Percentiles rank a stretch among this genome's conserved stretches.
Conservation (phyloP, 202 grass and related monocot genomes). For the Miscanthus sacchariflorus region DNA sequence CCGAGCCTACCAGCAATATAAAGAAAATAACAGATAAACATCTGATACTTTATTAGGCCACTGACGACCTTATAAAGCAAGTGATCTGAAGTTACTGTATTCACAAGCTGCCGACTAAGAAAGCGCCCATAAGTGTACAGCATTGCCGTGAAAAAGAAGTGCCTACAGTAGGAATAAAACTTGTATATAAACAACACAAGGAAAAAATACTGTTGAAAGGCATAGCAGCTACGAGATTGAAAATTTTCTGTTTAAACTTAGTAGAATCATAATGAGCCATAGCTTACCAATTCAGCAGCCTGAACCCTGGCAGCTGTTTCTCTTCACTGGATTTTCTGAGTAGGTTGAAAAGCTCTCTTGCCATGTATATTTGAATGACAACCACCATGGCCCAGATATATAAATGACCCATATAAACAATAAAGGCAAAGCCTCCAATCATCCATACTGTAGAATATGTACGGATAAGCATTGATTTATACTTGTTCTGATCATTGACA, state of each 20-base stretch:
- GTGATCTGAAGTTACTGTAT: conserved; percentile 94
- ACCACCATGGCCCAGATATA: conserved; percentile 99
- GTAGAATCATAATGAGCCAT: conserved; percentile 36
- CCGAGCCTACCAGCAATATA: conserved; percentile 87
- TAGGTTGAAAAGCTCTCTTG: conserved; percentile 93
- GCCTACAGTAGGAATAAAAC: conserved; percentile 64
- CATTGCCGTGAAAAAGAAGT: conserved; percentile 99
- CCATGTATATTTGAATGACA: conserved; percentile 98
- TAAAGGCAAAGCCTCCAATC: conserved; percentile 79
- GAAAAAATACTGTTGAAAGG: conserved; percentile 8
- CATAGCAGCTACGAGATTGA: not conserved
- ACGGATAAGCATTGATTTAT: conserved; percentile 98
- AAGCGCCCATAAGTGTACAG: conserved; percentile 98
- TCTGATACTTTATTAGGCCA: conserved; percentile 96
- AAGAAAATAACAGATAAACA: conserved; percentile 99
- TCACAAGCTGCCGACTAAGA: conserved; percentile 93
- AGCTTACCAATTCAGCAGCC: conserved; percentile 92
- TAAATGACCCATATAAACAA: conserved; percentile 95
- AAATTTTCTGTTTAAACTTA: conserved; percentile 19
- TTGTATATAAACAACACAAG: not conserved
- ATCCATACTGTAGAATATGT: conserved; percentile 98
- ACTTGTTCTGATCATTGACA: conserved; percentile 94
- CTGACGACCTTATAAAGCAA: conserved; percentile 87
- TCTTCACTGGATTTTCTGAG: conserved; percentile 93
- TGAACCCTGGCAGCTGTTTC: conserved; percentile 88